Percentiles rank a stretch among this genome's conserved stretches.
Evolutionary conservation across 2,329 filamentous ascomycete species (phyloP).

Genomic region (Aspergillus candidus): DNA sequence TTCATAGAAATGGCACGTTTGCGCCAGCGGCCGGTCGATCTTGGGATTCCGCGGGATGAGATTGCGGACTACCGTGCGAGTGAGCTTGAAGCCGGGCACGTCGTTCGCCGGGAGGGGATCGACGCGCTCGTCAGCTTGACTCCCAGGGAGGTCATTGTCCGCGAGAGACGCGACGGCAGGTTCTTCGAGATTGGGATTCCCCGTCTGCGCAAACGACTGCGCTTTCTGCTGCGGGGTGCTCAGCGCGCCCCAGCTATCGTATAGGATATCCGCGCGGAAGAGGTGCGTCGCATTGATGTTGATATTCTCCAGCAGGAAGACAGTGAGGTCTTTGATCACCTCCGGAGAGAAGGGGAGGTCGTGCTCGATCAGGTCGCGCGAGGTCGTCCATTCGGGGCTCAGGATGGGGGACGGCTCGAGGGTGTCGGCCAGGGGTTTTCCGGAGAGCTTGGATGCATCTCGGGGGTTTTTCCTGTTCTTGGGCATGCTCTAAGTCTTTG

Average conservation of each 20-base stretch:
- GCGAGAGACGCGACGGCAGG: neutral
- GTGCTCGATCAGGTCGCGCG: slow-evolving; percentile 23
- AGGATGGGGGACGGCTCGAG: slow-evolving; percentile 21
- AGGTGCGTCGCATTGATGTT: slow-evolving; percentile 55
- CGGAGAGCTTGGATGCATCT: slow-evolving; percentile 20
- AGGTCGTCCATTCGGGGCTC: slow-evolving; percentile 27
- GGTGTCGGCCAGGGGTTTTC: slow-evolving; percentile 24
- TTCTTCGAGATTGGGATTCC: neutral
- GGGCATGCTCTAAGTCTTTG: slow-evolving; percentile 9
- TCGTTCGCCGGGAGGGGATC: slow-evolving; percentile 16
- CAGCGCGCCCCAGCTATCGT: slow-evolving; percentile 43
- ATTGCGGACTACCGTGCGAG: slow-evolving; percentile 64
- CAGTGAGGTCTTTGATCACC: slow-evolving; percentile 45
- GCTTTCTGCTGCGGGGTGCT: slow-evolving; percentile 31
- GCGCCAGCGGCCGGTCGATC: slow-evolving; percentile 67
- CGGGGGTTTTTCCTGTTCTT: slow-evolving; percentile 16
- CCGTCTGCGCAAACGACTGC: slow-evolving; percentile 9
- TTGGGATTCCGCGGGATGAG: slow-evolving; percentile 77
- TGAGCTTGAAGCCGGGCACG: slow-evolving; percentile 36
- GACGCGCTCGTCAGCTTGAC: slow-evolving; percentile 3
- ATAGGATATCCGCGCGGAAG: slow-evolving; percentile 56
- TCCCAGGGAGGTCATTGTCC: too few relatives aligned
- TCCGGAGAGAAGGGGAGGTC: slow-evolving; percentile 21
- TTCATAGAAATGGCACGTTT: slow-evolving; percentile 71
- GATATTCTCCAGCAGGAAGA: slow-evolving; percentile 46